Conservation (phyloP, 164 flowering plant genomes). For the Cinnamomum chago region DNA sequence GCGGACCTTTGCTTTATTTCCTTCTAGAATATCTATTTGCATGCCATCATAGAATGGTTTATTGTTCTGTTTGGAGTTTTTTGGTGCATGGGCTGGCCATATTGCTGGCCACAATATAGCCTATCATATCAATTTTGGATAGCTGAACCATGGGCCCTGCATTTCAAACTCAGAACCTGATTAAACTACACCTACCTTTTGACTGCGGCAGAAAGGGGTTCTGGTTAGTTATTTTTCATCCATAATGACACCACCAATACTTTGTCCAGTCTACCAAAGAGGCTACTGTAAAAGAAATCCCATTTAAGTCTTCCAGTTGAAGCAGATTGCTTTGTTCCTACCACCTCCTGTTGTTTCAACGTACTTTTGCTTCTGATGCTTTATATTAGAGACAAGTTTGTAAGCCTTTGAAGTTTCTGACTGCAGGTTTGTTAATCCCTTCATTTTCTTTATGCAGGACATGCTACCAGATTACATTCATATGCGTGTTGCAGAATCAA, state of each 20-base stretch:
- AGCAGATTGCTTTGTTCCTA: not conserved
- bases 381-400: not conserved
- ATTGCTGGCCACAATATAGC: not conserved
- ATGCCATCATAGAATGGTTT: not conserved
- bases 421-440: not conserved
- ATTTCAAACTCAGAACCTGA: not conserved
- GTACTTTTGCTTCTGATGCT: not conserved
- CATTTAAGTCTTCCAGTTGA: not conserved
- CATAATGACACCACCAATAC: not conserved
- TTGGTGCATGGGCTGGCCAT: not conserved
- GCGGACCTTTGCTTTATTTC: not conserved
- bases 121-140: too few relatives aligned
- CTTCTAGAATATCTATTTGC: not conserved
- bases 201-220: not conserved
- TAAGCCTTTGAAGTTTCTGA: not conserved
- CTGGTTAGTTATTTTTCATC: too few relatives aligned
- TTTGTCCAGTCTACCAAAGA: not conserved
- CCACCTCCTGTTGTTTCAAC: not conserved
- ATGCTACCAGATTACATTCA: conserved; percentile 94
- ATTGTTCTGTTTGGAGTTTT: not conserved
- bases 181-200: not conserved
- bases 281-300: not conserved
- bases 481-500: conserved; percentile 90
- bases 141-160: too few relatives aligned
- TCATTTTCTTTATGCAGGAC: conserved; percentile 52